Percentiles rank a stretch among this genome's conserved stretches.
These are phyloP conservation scores for Chlorella ohadii DNA, from an alignment of 139 green algal genomes.

Conservation along the genomic window DNA sequence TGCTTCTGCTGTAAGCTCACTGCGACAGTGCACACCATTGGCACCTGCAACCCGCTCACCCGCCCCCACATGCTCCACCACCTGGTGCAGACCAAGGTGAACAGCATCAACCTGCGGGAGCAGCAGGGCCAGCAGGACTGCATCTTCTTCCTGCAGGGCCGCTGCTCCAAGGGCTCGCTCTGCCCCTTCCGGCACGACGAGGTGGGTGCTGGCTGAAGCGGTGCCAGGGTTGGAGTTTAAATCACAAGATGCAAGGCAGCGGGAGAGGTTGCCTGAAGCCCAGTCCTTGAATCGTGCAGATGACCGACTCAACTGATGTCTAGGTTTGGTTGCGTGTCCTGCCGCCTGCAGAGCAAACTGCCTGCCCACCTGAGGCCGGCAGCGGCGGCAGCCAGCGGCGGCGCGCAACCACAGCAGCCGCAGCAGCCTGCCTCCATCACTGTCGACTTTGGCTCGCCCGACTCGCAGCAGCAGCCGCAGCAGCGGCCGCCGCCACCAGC, in stretches of 20 bases:
- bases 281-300: too few species aligned
- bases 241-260: too few species aligned
- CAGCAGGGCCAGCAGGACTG: constrained; percentile 29
- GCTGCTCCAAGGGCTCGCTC: constrained; percentile 29
- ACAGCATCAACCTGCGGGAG: not conserved
- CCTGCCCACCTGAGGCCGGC: not conserved
- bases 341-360: not conserved
- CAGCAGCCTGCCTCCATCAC: constrained; percentile 1
- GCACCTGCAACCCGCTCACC: not conserved
- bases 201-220: constrained; percentile 16
- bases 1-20: not conserved
- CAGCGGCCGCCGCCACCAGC: not conserved
- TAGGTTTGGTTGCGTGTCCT: too few species aligned
- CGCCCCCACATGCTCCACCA: not conserved
- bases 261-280: too few species aligned
- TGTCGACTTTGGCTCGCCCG: constrained; percentile 7
- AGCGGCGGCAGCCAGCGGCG: not conserved
- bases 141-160: constrained; percentile 24
- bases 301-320: too few species aligned
- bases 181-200: constrained; percentile 39
- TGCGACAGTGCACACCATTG: not conserved
- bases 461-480: not conserved
- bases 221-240: too few species aligned
- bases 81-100: constrained; percentile 24
- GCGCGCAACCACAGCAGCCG: not conserved